Evolutionary conservation across 352 stramenopile genomes (phyloP), one percentile per base, ranked within the genome.

Genomic region (Phytophthora pseudosyringae): DNA sequence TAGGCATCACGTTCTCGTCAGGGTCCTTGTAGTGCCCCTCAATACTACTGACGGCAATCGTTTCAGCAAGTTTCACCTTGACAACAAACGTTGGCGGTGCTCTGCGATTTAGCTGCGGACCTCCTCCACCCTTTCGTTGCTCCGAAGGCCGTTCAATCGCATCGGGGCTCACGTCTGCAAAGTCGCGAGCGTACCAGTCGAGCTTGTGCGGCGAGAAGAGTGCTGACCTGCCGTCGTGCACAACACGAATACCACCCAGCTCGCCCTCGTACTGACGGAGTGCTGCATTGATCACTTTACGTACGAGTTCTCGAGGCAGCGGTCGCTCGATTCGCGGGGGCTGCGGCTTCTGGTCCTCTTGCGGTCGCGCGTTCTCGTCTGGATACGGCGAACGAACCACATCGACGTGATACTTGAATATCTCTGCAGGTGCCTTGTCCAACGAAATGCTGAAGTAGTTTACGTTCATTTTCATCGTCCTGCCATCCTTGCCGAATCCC

Each of bases 401-500:
- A 4, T 70, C 55, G 9, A 87, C 76, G 49, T 89, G 80, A 56
- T 91, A 91, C 60, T 91, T 88, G 66, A 86, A 89, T 13, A 91
- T 69, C 52, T 91, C 80, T 0, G 41, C 21, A 3, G 71, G 60
- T 9, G 33, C 69, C 8, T 48, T 31, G 28, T 88, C 78, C 18
- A 91, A 28, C 3, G 67, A 69, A 9, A 91, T 57, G 7, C 46
- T 52, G 44, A 90, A 89, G 69, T 88, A 88, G 50, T 91, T 91
- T 0, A 83, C 73, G 1, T 67, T 66, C 39, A 91, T 41, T 5
- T 47, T 53, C 47, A 78, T 62, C 4, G 26, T 67, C 3, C 64
- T 69, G 12, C 76, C 79, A 9, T 47, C 44, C 1, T 48, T 65
- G 0, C 65, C 67, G 18, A 81, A 63, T 16, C 70, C 59, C 6